Percentiles rank a stretch among this genome's conserved stretches.
These are phyloP conservation scores for Clarkia xantiana DNA, from an alignment of 345 rosid genomes.

Conservation along the genomic window DNA sequence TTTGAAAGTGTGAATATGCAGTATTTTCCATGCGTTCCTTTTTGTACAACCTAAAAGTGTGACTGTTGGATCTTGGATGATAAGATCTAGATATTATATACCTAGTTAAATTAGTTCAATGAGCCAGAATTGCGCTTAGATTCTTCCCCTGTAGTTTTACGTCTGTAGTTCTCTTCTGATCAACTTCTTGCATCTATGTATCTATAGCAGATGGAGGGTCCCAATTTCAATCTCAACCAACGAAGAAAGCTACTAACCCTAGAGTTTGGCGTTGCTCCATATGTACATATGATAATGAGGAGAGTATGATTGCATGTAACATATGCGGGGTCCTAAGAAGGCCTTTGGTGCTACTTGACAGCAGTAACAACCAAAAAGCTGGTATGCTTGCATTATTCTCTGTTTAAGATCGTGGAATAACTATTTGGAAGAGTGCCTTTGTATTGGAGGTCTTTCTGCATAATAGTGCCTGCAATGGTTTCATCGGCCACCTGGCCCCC, in stretches of 20 bases:
- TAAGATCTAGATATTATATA: too few species aligned
- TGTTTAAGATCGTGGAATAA: neutral
- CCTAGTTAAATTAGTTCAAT: too few species aligned
- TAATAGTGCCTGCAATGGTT: neutral
- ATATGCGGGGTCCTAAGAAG: constrained; percentile 77
- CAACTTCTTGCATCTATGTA: constrained; percentile 4
- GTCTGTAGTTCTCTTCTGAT: neutral
- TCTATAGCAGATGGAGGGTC: constrained; percentile 21
- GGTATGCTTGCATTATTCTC: constrained; percentile 25
- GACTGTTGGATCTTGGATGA: too few species aligned
- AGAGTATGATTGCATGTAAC: constrained; percentile 60
- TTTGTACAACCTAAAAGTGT: too few species aligned
- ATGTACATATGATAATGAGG: constrained; percentile 85
- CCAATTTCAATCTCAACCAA: constrained; percentile 16
- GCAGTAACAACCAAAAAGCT: constrained; percentile 21
- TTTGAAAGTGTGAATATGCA: too few species aligned
- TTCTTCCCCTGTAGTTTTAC: too few species aligned
- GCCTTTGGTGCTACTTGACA: constrained; percentile 25
- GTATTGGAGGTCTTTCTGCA: neutral
- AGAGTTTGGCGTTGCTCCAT: constrained; percentile 64
- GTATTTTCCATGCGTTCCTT: too few species aligned
- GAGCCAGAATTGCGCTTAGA: too few species aligned
- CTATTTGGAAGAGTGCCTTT: too few species aligned
- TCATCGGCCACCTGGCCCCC: neutral
- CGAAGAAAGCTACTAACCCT: constrained; percentile 16